These are phyloP conservation scores for Malus sieversii DNA, from an alignment of 306 rosid species.

Conservation along the genomic window DNA sequence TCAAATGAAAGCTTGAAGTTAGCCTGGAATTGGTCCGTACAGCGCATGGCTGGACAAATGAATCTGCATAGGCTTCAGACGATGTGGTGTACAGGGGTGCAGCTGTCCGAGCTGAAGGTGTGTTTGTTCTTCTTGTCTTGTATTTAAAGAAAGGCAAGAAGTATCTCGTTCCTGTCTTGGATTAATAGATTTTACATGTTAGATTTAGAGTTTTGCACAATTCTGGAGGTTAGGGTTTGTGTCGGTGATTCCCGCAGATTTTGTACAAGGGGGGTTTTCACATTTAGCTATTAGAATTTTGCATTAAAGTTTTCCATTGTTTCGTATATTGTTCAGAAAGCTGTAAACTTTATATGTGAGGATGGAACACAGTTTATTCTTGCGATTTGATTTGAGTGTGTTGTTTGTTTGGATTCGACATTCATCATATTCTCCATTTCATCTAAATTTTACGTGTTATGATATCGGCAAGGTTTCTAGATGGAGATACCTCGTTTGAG, in stretches of 20 bases:
- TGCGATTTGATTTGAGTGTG: background rate
- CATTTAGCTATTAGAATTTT: background rate
- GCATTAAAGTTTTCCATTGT: constrained; percentile 1
- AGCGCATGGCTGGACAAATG: constrained; percentile 24
- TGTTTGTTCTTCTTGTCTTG: constrained; percentile 42
- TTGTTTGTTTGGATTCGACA: background rate
- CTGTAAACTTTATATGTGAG: constrained; percentile 23
- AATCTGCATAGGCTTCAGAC: constrained; percentile 24
- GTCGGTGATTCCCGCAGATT: constrained; percentile 39
- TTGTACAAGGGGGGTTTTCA: constrained; percentile 42
- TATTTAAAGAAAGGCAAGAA: constrained; percentile 30
- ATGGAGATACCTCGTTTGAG: background rate
- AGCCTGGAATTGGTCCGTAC: constrained; percentile 25
- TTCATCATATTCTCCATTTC: background rate
- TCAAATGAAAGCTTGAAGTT: constrained; percentile 45
- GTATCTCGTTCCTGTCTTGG: constrained; percentile 27
- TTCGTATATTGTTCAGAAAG: constrained; percentile 20
- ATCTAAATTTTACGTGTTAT: background rate
- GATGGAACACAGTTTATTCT: constrained; percentile 7
- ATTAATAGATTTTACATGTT: constrained; percentile 24
- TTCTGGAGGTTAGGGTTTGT: constrained; percentile 36
- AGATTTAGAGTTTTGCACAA: constrained; percentile 27
- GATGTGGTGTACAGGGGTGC: constrained; percentile 66
- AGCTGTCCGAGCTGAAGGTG: constrained; percentile 43
- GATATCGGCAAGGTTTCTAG: background rate